Evolutionary conservation across 495 filamentous ascomycete species (phyloP), one percentile per base, ranked within the genome.

Genomic region (Penicillium subrubescens): DNA sequence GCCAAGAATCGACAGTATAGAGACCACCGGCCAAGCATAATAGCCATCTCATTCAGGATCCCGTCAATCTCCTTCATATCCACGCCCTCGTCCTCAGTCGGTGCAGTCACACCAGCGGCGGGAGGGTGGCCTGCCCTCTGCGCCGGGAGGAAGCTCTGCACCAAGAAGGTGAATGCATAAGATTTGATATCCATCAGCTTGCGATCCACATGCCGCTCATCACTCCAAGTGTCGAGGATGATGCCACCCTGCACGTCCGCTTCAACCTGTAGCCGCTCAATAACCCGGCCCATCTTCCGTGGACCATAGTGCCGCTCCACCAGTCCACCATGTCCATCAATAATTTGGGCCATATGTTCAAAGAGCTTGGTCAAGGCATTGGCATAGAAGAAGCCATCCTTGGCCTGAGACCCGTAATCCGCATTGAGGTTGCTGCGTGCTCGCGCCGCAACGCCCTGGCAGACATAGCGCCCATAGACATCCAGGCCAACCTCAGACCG

Each of bases 161-260:
- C 93, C 52, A 99, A 78, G 71, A 98, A 99, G 0, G 93, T 95
- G 73, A 96, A 99, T 8, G 95, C 94, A 75, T 99, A 99, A 25
- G 92, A 95, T 78, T 92, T 97, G 72, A 96, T 90, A 71, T 99
- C 95, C 11, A 91, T 97, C 67, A 99, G 80, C 69, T 89, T 91
- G 67, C 94, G 84, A 71, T 92, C 90, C 29, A 99, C 86, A 43
- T 81, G 85, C 52, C 92, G 85, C 72, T 98, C 95, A 66, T 99
- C 95, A 56, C 88, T 86, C 92, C 94, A 99, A 23, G 94, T 95
- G 75, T 99, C 95, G 31, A 99, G 77, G 41, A 99, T 87, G 66
- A 98, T 96, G 60, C 95, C 96, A n/a, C 95, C 95, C 79, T 98
- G 96, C 33, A 97, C 89, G 77, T 99, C 95, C 10, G 92, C 94